These are phyloP conservation scores for Fabrea salina DNA, from an alignment of 169 alveolate genomes.

Conservation along the genomic window DNA sequence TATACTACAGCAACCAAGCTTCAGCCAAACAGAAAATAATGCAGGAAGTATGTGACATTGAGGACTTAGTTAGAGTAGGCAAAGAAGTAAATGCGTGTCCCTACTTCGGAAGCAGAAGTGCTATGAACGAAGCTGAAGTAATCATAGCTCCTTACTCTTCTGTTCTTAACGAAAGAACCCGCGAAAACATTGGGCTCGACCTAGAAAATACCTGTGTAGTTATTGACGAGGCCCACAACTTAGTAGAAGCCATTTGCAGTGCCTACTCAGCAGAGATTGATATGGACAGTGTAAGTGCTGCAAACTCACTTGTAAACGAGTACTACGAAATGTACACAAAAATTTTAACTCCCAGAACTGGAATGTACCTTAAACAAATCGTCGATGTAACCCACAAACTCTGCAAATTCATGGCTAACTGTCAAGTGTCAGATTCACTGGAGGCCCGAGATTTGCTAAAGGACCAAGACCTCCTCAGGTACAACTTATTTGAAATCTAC, in stretches of 20 bases:
- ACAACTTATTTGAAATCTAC: background rate
- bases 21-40: background rate
- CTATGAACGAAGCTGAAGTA: slow-evolving; percentile 47
- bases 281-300: too few relatives aligned
- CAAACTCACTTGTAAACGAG: too few relatives aligned
- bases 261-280: slow-evolving; percentile 39
- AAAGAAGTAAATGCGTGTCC: slow-evolving; percentile 54
- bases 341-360: background rate
- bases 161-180: slow-evolving; percentile 46
- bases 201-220: slow-evolving; percentile 55
- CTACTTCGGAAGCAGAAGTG: slow-evolving; percentile 50
- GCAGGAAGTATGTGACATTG: slow-evolving; percentile 33
- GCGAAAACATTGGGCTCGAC: slow-evolving; percentile 38
- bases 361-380: background rate
- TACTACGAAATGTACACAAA: slow-evolving; percentile 18
- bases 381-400: background rate
- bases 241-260: slow-evolving; percentile 44
- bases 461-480: background rate
- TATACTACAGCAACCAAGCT: background rate
- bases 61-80: slow-evolving; percentile 44
- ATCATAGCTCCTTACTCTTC: slow-evolving; percentile 70
- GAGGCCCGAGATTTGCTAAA: background rate
- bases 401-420: background rate
- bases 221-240: slow-evolving; percentile 81
- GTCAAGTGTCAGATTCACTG: background rate